Percentiles rank a stretch among this genome's conserved stretches.
phyloP scores from a whole-genome alignment of 2,329 filamentous ascomycete species.

The Cryoendolithus antarcticus region DNA sequence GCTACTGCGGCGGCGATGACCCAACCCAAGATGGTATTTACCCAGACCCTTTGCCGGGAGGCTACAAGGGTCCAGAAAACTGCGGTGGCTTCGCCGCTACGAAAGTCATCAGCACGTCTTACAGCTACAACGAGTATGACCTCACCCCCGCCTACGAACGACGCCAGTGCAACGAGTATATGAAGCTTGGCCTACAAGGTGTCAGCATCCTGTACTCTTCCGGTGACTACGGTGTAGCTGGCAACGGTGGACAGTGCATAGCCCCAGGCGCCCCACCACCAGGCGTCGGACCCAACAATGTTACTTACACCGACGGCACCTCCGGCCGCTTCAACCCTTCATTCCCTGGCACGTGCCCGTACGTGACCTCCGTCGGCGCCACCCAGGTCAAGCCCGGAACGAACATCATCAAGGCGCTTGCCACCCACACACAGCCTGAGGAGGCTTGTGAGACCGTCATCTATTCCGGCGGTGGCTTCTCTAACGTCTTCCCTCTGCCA shows the following conservation, averaged over 20 bases:
- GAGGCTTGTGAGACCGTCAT: constrained; percentile 36
- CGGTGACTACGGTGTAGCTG: constrained; percentile 33
- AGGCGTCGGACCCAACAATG: constrained; percentile 26
- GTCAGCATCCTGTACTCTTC: constrained; percentile 40
- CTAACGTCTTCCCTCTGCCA: constrained; percentile 36
- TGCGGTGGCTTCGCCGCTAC: constrained; percentile 36
- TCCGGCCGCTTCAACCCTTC: constrained; percentile 32
- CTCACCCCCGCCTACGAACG: constrained; percentile 36
- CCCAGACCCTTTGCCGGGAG: constrained; percentile 20
- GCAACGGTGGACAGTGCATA: constrained; percentile 26
- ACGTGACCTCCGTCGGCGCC: constrained; percentile 41
- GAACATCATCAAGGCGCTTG: constrained; percentile 22
- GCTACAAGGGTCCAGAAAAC: constrained; percentile 28
- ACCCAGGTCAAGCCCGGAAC: constrained; percentile 33
- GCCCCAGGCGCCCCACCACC: constrained; percentile 10
- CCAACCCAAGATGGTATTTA: constrained; percentile 27
- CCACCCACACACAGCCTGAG: constrained; percentile 23
- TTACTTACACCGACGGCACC: constrained; percentile 15
- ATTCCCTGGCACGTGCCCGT: constrained; percentile 37
- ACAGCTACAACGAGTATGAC: constrained; percentile 40
- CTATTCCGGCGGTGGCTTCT: constrained; percentile 35
- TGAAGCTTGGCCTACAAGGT: constrained; percentile 44
- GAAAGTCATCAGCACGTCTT: constrained; percentile 44
- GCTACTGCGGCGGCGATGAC: constrained; percentile 31
- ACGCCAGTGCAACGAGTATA: constrained; percentile 44